Conservation (phyloP, 768 basidiomycete species). For the Lanmaoa rubissima region DNA sequence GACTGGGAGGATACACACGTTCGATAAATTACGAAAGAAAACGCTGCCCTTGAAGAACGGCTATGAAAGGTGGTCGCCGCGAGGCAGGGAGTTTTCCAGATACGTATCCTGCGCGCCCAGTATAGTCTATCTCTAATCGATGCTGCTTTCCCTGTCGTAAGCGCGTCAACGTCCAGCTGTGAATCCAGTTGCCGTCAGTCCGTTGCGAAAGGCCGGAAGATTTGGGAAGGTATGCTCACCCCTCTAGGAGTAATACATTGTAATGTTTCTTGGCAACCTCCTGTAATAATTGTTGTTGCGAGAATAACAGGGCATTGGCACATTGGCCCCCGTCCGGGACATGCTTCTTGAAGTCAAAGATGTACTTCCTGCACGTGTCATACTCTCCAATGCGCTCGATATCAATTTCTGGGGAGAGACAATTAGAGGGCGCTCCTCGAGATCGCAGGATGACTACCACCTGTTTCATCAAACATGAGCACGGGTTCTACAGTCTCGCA, state of each 20-base stretch:
- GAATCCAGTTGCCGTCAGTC: constrained; percentile 3
- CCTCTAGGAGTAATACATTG: constrained; percentile 65
- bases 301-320: constrained; percentile 55
- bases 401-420: constrained; percentile 49
- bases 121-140: constrained; percentile 70
- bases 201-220: not conserved
- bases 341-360: constrained; percentile 54
- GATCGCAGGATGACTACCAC: constrained; percentile 39
- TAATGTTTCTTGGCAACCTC: constrained; percentile 54
- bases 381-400: constrained; percentile 51
- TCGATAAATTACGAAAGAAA: constrained; percentile 29
- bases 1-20: constrained; percentile 25
- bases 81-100: constrained; percentile 45
- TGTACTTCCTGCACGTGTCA: constrained; percentile 59
- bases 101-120: constrained; percentile 61
- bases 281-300: constrained; percentile 60
- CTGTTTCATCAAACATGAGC: constrained; percentile 56
- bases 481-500: constrained; percentile 63
- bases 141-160: constrained; percentile 60
- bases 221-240: constrained; percentile 39
- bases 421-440: constrained; percentile 7
- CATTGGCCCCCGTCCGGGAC: constrained; percentile 45
- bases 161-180: constrained; percentile 66
- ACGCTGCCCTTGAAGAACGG: constrained; percentile 47
- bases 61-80: constrained; percentile 65